Evolutionary conservation across 2,329 filamentous ascomycete genomes (phyloP).

Genomic region (Arthrobotrys megalospora): DNA sequence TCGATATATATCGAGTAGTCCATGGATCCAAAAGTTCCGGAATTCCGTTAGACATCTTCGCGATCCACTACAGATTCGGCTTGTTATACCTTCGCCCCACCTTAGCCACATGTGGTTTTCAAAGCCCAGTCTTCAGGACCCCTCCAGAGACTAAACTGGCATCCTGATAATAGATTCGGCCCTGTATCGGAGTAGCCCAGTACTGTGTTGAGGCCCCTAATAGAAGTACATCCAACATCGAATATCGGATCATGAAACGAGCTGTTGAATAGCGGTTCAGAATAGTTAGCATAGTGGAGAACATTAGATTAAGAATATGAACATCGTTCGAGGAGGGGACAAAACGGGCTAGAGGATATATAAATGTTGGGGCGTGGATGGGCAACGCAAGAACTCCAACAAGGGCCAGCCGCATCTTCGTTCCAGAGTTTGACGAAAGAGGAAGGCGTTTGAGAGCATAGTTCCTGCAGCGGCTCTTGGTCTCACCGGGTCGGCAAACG

Average conservation of each 20-base stretch:
- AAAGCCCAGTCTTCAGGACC: too few species aligned
- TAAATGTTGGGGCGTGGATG: background rate
- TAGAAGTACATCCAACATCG: background rate
- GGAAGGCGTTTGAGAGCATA: slow-evolving; percentile 17
- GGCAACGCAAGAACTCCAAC: slow-evolving; percentile 38
- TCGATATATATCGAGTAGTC: too few species aligned
- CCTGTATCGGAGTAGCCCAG: background rate
- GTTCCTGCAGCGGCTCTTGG: slow-evolving; percentile 8
- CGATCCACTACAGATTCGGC: too few species aligned
- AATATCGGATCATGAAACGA: slow-evolving; percentile 14
- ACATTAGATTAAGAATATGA: slow-evolving; percentile 2
- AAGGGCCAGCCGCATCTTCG: slow-evolving; percentile 37
- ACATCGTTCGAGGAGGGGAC: slow-evolving; percentile 23
- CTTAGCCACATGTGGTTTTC: too few species aligned
- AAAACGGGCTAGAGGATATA: slow-evolving; percentile 3
- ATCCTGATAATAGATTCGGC: too few species aligned
- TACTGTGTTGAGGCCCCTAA: background rate
- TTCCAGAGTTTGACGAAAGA: slow-evolving; percentile 37
- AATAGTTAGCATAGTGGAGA: slow-evolving; percentile 7
- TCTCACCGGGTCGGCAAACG: slow-evolving; percentile 17
- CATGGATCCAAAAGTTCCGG: too few species aligned
- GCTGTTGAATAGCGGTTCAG: background rate
- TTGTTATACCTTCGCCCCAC: too few species aligned
- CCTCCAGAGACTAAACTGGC: too few species aligned
- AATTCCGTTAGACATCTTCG: too few species aligned